These are phyloP conservation scores for Cyanophora paradoxa DNA, from an alignment of 78 protist species.

Conservation along the genomic window DNA sequence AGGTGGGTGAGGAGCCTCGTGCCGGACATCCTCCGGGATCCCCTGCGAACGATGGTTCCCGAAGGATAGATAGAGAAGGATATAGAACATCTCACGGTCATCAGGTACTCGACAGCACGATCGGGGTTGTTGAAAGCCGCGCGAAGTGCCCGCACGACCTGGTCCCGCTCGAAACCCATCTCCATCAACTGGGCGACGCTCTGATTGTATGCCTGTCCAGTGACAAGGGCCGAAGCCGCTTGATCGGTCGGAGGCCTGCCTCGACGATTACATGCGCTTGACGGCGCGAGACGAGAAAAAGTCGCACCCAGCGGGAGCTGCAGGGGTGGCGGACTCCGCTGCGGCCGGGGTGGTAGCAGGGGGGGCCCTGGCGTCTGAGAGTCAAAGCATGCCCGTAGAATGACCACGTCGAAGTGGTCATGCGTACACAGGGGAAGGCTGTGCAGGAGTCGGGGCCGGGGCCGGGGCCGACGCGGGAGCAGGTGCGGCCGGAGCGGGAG, in stretches of 20 bases:
- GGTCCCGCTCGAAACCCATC: constrained; percentile 67
- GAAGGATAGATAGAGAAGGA: too few relatives aligned
- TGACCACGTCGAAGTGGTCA: too few relatives aligned
- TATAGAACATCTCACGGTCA: constrained; percentile 38
- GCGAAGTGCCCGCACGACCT: constrained; percentile 47
- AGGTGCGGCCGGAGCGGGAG: constrained; percentile 38
- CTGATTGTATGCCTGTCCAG: neutral
- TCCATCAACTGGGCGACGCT: constrained; percentile 22
- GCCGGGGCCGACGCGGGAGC: constrained; percentile 33
- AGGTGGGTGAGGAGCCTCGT: neutral
- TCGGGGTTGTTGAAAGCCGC: constrained; percentile 79
- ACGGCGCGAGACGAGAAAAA: too few relatives aligned
- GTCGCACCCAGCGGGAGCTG: constrained; percentile 25
- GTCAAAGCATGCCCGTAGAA: too few relatives aligned
- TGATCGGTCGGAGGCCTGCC: too few relatives aligned
- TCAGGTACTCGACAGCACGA: constrained; percentile 73
- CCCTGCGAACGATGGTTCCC: too few relatives aligned
- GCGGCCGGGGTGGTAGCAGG: constrained; percentile 21
- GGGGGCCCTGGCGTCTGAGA: too few relatives aligned
- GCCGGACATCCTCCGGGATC: too few relatives aligned
- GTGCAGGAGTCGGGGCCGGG: constrained; percentile 1
- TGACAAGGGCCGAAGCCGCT: neutral
- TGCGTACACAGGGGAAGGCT: too few relatives aligned
- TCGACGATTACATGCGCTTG: too few relatives aligned
- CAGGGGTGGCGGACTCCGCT: neutral